Percentiles rank a stretch among this genome's conserved stretches.
Conservation (phyloP, 2,329 filamentous ascomycete genomes). For the Fusarium robinianum region DNA sequence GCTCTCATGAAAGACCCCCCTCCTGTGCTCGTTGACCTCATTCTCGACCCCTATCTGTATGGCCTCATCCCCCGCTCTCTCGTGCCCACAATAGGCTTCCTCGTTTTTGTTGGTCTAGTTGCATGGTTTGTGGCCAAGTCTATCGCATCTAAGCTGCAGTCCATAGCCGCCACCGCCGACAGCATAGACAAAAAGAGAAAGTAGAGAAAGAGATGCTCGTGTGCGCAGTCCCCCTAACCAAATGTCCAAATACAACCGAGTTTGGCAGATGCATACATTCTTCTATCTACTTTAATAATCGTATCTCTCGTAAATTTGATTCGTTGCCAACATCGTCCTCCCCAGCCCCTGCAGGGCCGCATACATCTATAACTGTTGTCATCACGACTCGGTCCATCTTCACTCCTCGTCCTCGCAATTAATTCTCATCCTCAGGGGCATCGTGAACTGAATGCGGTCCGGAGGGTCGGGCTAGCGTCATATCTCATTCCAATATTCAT, state of each 20-base stretch:
- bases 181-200: constrained; percentile 46
- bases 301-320: constrained; percentile 28
- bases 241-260: constrained; percentile 22
- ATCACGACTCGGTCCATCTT: constrained; percentile 13
- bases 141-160: constrained; percentile 36
- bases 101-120: constrained; percentile 61
- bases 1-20: constrained; percentile 76
- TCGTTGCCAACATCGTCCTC: constrained; percentile 23
- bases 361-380: constrained; percentile 21
- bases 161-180: constrained; percentile 33
- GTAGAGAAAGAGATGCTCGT: constrained; percentile 20
- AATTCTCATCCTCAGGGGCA: no score
- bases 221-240: constrained; percentile 16
- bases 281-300: constrained; percentile 39
- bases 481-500: no score
- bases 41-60: constrained; percentile 83
- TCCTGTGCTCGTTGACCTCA: constrained; percentile 76
- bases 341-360: constrained; percentile 16
- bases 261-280: constrained; percentile 32
- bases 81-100: constrained; percentile 70
- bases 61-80: constrained; percentile 82
- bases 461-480: no score
- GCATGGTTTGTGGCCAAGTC: constrained; percentile 51
- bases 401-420: no score
- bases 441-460: no score